Evolutionary conservation across 805 yeast species (phyloP), one percentile per base, ranked within the genome.

Genomic region (Tetrapisispora taiwanensis): DNA sequence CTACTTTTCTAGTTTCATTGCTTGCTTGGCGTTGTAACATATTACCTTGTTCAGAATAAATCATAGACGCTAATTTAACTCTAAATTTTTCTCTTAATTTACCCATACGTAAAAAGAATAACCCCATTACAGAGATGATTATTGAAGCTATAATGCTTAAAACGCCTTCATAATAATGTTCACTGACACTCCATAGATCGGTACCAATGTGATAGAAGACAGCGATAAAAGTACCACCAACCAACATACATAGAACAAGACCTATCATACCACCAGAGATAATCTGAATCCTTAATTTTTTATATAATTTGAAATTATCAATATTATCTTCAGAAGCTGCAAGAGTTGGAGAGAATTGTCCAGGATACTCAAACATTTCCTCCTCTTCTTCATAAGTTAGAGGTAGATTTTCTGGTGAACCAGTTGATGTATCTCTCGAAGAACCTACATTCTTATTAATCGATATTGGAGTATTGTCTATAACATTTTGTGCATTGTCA

Each of bases 161-260:
- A 0, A 79, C 65, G 7, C 95, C 95, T 59, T 88, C 97, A 84
- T 95, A 88, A 43, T 85, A 71, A 54, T 92, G 78, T 60, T 88
- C 97, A 34, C 95, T 82, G 47, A 78, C 67, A 8, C 89, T 76
- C 96, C 96, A 88, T 43, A 85, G 66, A 64, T 88, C 94, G 22
- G 80, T 77, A 14, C 95, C 95, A 27, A 89, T 66, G 37, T 79
- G 58, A 55, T 87, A 86, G 62, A 88, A 88, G 4, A 79, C 69
- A 10, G 72, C 64, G 28, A 88, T 77, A 58, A 88, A 83, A 0
- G 76, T 60, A 4, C 80, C 76, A 4, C 97, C 97, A 30, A 88
- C 73, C 4, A 82, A 46, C 46, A 84, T 58, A 56, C 96, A 87
- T 1, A 84, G 63, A 0, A 74, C 52, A 17, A 88, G 66, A 0